Evolutionary conservation across 169 alveolate species (phyloP).

Genomic region (Cryptosporidium viatorum): DNA sequence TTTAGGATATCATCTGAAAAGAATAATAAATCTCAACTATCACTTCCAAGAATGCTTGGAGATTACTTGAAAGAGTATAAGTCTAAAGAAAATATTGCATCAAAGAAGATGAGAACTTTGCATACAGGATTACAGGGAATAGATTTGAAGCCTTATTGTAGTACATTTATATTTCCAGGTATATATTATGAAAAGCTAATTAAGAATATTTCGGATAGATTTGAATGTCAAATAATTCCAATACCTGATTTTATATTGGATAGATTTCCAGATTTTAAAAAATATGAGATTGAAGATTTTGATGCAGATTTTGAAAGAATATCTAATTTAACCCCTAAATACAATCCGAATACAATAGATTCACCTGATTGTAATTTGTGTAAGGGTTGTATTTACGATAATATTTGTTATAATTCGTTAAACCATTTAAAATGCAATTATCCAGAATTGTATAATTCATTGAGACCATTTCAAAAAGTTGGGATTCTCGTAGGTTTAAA

Average conservation of each 20-base stretch:
- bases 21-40: conserved; percentile 31
- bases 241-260: conserved; percentile 70
- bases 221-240: conserved; percentile 40
- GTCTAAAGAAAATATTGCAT: conserved; percentile 7
- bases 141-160: conserved; percentile 16
- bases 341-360: conserved; percentile 20
- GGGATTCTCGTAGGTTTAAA: conserved; percentile 93
- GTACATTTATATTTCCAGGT: conserved; percentile 63
- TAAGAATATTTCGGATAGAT: conserved; percentile 19
- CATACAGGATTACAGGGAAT: conserved; percentile 60
- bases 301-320: conserved; percentile 48
- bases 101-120: conserved; percentile 40
- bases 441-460: conserved; percentile 77
- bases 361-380: conserved; percentile 45
- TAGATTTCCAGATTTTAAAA: conserved; percentile 67
- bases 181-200: conserved; percentile 46
- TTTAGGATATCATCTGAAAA: conserved; percentile 63
- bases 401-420: conserved; percentile 32
- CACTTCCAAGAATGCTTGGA: conserved; percentile 31
- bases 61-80: conserved; percentile 38
- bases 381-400: conserved; percentile 42
- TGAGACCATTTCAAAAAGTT: conserved; percentile 91
- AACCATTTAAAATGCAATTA: conserved; percentile 23
- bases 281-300: conserved; percentile 41
- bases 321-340: conserved; percentile 55